Evolutionary conservation across 2,329 filamentous ascomycete genomes (phyloP), one percentile per base, ranked within the genome.

Genomic region (Mycosphaerelloides madeirae): DNA sequence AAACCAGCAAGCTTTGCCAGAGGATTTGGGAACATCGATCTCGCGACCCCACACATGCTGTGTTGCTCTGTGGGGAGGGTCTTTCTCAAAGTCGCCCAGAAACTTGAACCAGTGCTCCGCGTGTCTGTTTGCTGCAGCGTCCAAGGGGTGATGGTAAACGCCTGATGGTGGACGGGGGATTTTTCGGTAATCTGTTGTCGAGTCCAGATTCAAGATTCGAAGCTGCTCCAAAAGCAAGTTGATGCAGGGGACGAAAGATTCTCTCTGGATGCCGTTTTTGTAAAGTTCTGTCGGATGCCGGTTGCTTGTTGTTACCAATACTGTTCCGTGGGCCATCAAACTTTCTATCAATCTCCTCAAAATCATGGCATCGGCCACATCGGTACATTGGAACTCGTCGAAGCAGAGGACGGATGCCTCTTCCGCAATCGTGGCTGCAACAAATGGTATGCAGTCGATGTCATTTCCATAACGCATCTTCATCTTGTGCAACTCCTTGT

Each of bases 311-410:
- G 93, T 97, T 25, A 98, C 85, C 41, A 98, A 77, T 13, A 97
- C 90, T 2, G 95, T 89, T n/a, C 93, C 93, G 61, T 97, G 90
- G 3, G 87, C 86, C 89, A 97, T 96, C 43, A 98, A 78, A 1
- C 81, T 78, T 67, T 97, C 90, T 7, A 98, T 80, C 5, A 98
- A 74, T 53, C 86, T 74, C 38, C 93, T 79, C 56, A 98, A 66
- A 58, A 98, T 98, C 93, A 98, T 98, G 57, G 93, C 93, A 70
- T 97, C 91, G 13, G 93, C 93, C 25, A 98, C 91, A 68, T 98
- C 93, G 31, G 93, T 98, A 63, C 90, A 96, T 65, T 98, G 93
- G 63, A 98, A 98, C 71, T 98, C 93, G 67, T 98, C 93, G 64
- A 98, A 98, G 67, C 93, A 98, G 31, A 98, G 74, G 19, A 98